Percentiles rank a stretch among this genome's conserved stretches.
phyloP scores from a whole-genome alignment of 2,329 filamentous ascomycete species.

The Chaetomiaceae sp. region DNA sequence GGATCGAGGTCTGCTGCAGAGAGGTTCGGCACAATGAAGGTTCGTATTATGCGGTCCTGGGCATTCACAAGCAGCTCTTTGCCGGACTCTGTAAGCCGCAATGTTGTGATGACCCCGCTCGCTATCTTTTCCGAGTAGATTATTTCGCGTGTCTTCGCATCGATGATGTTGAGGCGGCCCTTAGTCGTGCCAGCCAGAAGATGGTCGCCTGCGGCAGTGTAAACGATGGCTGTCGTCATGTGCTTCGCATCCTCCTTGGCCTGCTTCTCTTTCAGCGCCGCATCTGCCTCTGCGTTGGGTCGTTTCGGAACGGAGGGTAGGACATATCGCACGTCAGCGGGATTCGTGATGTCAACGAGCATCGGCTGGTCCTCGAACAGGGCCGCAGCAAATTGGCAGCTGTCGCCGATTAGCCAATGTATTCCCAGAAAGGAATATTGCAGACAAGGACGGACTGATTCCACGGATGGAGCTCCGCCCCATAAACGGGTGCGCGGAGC shows the following conservation, averaged over 20 bases:
- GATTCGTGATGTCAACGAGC: conserved; percentile 72
- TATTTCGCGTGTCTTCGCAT: conserved; percentile 71
- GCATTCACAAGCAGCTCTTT: conserved; percentile 87
- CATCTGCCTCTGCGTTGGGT: conserved; percentile 64
- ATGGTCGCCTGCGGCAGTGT: conserved; percentile 79
- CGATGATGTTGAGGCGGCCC: conserved; percentile 93
- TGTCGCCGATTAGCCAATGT: conserved; percentile 36
- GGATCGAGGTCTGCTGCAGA: conserved; percentile 66
- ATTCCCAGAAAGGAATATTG: background rate
- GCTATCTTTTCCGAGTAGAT: conserved; percentile 89
- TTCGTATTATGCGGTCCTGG: conserved; percentile 90
- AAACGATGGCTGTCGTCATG: conserved; percentile 88
- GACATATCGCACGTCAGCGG: conserved; percentile 67
- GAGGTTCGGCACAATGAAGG: conserved; percentile 80
- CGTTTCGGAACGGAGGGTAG: conserved; percentile 80
- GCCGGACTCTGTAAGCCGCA: conserved; percentile 80
- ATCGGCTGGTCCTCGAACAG: conserved; percentile 91
- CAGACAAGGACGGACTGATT: conserved; percentile 67
- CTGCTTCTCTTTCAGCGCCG: conserved; percentile 72
- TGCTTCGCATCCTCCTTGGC: conserved; percentile 90
- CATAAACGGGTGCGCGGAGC: conserved; percentile 91
- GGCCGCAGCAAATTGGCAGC: conserved; percentile 80
- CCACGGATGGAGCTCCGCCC: conserved; percentile 88
- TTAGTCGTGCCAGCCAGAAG: conserved; percentile 92
- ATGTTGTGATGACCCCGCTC: conserved; percentile 78